Evolutionary conservation across 2,329 filamentous ascomycete genomes (phyloP).

Genomic region (Alternaria solani): DNA sequence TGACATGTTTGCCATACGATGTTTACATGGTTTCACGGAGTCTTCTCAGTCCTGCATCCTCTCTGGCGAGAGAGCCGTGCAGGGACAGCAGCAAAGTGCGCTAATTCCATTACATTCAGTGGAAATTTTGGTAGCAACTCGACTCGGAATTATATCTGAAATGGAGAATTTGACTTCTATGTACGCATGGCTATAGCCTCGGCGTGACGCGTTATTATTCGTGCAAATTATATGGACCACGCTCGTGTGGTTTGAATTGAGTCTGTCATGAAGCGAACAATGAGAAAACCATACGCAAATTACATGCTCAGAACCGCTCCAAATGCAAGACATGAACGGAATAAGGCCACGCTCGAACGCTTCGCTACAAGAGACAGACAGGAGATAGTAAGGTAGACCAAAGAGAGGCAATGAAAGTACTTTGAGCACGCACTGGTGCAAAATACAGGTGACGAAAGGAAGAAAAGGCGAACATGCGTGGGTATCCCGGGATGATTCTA

Average conservation of each 20-base stretch:
- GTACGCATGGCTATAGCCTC: neutral
- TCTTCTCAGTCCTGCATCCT: neutral
- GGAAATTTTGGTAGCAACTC: neutral
- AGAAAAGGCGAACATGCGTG: neutral
- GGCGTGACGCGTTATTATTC: neutral
- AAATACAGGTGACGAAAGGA: neutral
- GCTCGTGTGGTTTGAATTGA: neutral
- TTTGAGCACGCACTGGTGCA: neutral
- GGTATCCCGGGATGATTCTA: constrained; percentile 27
- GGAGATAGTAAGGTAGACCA: neutral
- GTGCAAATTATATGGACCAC: neutral
- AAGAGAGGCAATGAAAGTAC: neutral
- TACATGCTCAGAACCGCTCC: neutral
- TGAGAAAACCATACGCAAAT: neutral
- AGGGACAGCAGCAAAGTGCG: neutral
- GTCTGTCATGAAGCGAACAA: neutral
- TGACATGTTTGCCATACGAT: neutral
- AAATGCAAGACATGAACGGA: constrained; percentile 2
- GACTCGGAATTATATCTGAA: no score
- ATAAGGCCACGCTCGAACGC: neutral
- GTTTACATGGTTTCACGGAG: no score
- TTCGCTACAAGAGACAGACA: neutral
- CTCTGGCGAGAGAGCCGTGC: neutral
- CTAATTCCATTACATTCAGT: neutral
- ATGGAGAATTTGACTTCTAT: neutral